A percentile compares a stretch with the other conserved stretches of the same genome.
These are phyloP conservation scores for Clarireedia homoeocarpa DNA, from an alignment of 2,329 filamentous ascomycete genomes.

Conservation along the genomic window DNA sequence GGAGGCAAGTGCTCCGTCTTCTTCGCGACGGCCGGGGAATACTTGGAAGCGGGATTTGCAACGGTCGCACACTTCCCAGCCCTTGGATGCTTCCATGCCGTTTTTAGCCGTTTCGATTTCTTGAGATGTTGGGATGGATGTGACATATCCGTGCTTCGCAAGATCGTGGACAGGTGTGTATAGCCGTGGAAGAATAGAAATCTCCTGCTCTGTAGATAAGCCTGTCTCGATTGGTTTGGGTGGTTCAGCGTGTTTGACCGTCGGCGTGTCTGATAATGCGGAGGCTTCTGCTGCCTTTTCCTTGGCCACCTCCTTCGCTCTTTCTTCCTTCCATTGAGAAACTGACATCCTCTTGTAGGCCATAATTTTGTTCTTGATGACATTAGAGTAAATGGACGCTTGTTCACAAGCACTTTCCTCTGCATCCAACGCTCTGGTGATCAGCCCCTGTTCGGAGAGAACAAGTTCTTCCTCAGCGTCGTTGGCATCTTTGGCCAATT, in stretches of 20 bases:
- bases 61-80: conserved; percentile 84
- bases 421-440: conserved; percentile 62
- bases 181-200: conserved; percentile 54
- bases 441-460: conserved; percentile 57
- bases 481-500: conserved; percentile 45
- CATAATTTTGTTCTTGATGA: conserved; percentile 75
- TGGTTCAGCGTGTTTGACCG: conserved; percentile 30
- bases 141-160: conserved; percentile 68
- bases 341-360: conserved; percentile 67
- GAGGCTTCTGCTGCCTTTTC: conserved; percentile 28
- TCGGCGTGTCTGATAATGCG: conserved; percentile 25
- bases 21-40: conserved; percentile 73
- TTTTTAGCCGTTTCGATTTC: conserved; percentile 60
- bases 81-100: conserved; percentile 58
- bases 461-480: conserved; percentile 45
- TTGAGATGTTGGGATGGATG: conserved; percentile 52
- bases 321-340: conserved; percentile 62
- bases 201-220: conserved; percentile 59
- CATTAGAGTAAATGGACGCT: conserved; percentile 67
- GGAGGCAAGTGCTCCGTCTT: conserved; percentile 67
- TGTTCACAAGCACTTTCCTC: conserved; percentile 72
- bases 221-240: conserved; percentile 59
- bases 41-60: conserved; percentile 84
- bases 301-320: conserved; percentile 37
- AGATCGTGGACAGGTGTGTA: conserved; percentile 57